Percentiles rank a stretch among this genome's conserved stretches.
phyloP scores from a whole-genome alignment of 352 stramenopile species.

The Phytophthora cryptogea region DNA sequence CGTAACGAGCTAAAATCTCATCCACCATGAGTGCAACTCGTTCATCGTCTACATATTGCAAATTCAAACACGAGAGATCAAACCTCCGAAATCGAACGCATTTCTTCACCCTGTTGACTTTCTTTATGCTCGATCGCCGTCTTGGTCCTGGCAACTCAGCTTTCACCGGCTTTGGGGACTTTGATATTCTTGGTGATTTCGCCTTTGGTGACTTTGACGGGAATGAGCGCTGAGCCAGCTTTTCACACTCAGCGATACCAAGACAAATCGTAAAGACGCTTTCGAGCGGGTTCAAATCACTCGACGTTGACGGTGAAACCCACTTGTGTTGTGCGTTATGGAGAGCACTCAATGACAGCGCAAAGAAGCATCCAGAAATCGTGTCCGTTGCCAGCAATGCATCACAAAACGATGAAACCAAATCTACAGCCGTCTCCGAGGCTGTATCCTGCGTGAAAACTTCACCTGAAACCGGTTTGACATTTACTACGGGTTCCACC shows the following conservation, averaged over 20 bases:
- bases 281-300: constrained; percentile 27
- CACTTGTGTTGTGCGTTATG: constrained; percentile 16
- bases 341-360: constrained; percentile 42
- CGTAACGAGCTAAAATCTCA: constrained; percentile 46
- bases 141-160: constrained; percentile 7
- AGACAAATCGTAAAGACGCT: constrained; percentile 35
- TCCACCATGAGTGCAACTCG: constrained; percentile 49
- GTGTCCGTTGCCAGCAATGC: constrained; percentile 41
- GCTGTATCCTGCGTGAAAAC: not conserved
- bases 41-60: constrained; percentile 60
- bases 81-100: constrained; percentile 70
- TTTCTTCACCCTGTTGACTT: constrained; percentile 39
- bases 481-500: not conserved
- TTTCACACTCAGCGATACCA: constrained; percentile 46
- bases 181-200: constrained; percentile 20
- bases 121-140: constrained; percentile 8
- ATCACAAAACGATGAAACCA: constrained; percentile 39
- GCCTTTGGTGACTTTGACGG: constrained; percentile 17
- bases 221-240: constrained; percentile 36
- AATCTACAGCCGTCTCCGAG: constrained; percentile 12
- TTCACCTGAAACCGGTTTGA: not conserved
- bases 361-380: constrained; percentile 51
- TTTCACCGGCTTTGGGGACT: constrained; percentile 6
- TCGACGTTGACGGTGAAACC: constrained; percentile 9
- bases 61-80: constrained; percentile 62